Evolutionary conservation across 1,139 yeast species (phyloP).

Genomic region (Blastobotrys capitulatus): DNA sequence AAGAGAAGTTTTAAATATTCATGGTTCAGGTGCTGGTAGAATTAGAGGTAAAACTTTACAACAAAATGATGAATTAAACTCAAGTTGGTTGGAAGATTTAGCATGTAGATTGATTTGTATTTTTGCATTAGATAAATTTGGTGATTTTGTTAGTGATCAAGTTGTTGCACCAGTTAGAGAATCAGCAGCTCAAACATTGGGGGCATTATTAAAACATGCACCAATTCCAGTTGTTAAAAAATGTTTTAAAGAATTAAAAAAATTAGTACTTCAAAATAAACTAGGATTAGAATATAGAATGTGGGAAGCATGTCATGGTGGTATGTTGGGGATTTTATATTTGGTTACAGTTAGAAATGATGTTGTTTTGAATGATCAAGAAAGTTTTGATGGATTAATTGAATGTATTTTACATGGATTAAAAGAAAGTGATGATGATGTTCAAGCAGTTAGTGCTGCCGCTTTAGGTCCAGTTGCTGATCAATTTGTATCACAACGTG

Average conservation of each 20-base stretch:
- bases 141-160: constrained; percentile 95
- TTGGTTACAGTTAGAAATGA: constrained; percentile 88
- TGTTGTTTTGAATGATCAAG: constrained; percentile 47
- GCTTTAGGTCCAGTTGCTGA: constrained; percentile 85
- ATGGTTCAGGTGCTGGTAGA: constrained; percentile 85
- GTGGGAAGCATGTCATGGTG: constrained; percentile 99
- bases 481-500: constrained; percentile 67
- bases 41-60: constrained; percentile 53
- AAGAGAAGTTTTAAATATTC: constrained; percentile 78
- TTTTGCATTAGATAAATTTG: constrained; percentile 91
- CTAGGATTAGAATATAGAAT: constrained; percentile 38
- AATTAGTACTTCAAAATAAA: constrained; percentile 64
- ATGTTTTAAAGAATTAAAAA: constrained; percentile 62
- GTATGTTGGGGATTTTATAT: constrained; percentile 88
- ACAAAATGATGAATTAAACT: constrained; percentile 64
- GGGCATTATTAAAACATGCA: constrained; percentile 76
- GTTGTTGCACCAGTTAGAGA: constrained; percentile 98
- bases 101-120: constrained; percentile 81
- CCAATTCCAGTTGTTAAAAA: constrained; percentile 47
- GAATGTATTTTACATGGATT: constrained; percentile 85
- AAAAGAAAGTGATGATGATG: constrained; percentile 85
- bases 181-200: constrained; percentile 91
- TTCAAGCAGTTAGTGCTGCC: constrained; percentile 94
- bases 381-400: constrained; percentile 58
- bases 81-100: constrained; percentile 75